Conservation (phyloP, 371 early-diverging fungal genomes). For the Mucor sp. region DNA sequence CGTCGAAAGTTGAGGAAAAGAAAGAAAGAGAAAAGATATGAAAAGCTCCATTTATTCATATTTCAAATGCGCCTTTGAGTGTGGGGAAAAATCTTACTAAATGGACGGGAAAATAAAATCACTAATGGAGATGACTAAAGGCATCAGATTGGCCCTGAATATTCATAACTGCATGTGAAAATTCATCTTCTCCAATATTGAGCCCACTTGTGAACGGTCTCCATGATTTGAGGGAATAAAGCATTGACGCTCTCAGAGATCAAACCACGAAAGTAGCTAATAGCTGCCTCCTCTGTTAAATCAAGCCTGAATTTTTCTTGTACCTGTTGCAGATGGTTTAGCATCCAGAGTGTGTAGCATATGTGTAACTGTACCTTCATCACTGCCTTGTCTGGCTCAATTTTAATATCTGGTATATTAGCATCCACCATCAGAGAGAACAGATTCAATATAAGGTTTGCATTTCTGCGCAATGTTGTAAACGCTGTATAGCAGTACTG, state of each 20-base stretch:
- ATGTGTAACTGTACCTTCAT: constrained; percentile 65
- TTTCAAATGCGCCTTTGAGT: neutral
- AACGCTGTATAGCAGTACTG: constrained; percentile 93
- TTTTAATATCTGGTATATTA: constrained; percentile 93
- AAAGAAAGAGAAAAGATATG: neutral
- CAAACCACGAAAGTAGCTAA: constrained; percentile 86
- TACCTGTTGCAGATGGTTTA: constrained; percentile 52
- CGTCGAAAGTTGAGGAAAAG: neutral
- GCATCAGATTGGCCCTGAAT: neutral
- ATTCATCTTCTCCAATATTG: constrained; percentile 81
- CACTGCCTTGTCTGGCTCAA: constrained; percentile 97
- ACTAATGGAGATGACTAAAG: neutral
- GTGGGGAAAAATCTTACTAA: constrained; percentile 3
- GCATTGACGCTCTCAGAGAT: constrained; percentile 95
- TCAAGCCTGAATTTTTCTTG: constrained; percentile 94
- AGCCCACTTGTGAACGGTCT: constrained; percentile 94
- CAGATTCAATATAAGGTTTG: constrained; percentile 93
- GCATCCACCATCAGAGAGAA: constrained; percentile 95
- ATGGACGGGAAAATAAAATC: constrained; percentile 1
- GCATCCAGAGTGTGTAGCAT: neutral
- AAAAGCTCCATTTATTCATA: neutral
- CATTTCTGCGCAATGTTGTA: constrained; percentile 87
- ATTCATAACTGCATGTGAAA: constrained; percentile 2
- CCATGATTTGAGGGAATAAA: constrained; percentile 97
- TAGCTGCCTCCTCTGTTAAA: constrained; percentile 93